Conservation (phyloP, 2,329 filamentous ascomycete genomes). For the Fusarium nanum region DNA sequence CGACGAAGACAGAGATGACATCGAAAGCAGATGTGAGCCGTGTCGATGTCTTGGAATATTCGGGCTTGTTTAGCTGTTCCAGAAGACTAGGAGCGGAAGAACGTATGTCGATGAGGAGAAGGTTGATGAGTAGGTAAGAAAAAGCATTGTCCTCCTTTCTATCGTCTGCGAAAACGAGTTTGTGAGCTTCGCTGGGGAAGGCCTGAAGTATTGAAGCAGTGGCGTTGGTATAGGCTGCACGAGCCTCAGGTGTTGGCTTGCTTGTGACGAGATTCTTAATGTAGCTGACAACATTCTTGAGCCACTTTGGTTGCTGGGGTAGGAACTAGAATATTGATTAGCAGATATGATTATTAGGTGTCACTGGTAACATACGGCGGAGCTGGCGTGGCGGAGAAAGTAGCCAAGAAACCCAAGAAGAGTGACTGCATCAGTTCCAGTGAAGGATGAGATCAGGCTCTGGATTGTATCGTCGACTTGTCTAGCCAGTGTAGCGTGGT, state of each 20-base stretch:
- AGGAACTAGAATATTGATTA: constrained; percentile 55
- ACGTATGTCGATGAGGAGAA: constrained; percentile 74
- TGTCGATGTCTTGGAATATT: constrained; percentile 62
- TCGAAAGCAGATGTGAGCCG: constrained; percentile 72
- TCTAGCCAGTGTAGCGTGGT: constrained; percentile 47
- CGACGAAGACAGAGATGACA: constrained; percentile 69
- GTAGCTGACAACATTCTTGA: constrained; percentile 58
- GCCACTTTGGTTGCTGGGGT: constrained; percentile 65
- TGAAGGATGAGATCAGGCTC: constrained; percentile 64
- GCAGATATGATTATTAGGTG: background rate
- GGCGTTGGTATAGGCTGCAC: constrained; percentile 69
- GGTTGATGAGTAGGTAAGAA: constrained; percentile 71
- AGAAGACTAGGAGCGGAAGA: constrained; percentile 71
- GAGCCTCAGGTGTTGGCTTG: constrained; percentile 65
- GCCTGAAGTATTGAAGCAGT: constrained; percentile 67
- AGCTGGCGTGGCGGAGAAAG: constrained; percentile 62
- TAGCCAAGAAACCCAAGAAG: constrained; percentile 67
- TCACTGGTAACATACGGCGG: constrained; percentile 55
- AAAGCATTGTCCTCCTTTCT: constrained; percentile 62
- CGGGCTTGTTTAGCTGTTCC: constrained; percentile 65
- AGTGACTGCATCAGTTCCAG: constrained; percentile 69
- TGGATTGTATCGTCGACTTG: constrained; percentile 63
- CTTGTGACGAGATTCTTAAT: constrained; percentile 66
- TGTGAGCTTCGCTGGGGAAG: constrained; percentile 61
- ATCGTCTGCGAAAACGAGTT: constrained; percentile 64